phyloP scores from a whole-genome alignment of 257 asterid genomes.

The Nicotiana benthamiana region DNA sequence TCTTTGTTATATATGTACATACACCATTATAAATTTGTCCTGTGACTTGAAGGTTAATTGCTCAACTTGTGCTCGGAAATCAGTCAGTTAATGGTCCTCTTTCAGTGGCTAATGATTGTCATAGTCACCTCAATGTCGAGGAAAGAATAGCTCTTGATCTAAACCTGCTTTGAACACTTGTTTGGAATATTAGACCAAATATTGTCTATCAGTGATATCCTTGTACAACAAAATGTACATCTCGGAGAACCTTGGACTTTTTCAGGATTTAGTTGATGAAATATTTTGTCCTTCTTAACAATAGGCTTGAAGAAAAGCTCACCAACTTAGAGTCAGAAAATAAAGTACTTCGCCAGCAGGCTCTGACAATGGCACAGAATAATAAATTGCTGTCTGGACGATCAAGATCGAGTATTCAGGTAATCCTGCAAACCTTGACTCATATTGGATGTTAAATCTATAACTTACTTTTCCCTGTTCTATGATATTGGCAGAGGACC shows the following conservation, averaged over 20 bases:
- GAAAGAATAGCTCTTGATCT: background rate
- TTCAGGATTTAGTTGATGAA: background rate
- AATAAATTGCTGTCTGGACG: constrained; percentile 58
- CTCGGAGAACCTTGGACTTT: background rate
- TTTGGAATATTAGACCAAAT: background rate
- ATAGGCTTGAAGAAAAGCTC: constrained; percentile 83
- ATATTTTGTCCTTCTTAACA: constrained; percentile 22
- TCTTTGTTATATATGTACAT: background rate
- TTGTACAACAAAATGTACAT: background rate
- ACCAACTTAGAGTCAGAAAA: constrained; percentile 90
- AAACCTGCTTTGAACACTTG: background rate
- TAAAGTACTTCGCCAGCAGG: constrained; percentile 69
- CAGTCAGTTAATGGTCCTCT: background rate
- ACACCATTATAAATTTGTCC: background rate
- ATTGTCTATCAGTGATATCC: background rate
- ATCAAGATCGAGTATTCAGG: constrained; percentile 94
- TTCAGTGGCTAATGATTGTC: background rate
- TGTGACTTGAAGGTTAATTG: background rate
- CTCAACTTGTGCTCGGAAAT: background rate
- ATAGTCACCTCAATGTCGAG: background rate
- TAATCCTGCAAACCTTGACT: constrained; percentile 41
- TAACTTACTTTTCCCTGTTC: constrained; percentile 42
- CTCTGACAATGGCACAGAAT: constrained; percentile 88
- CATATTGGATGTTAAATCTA: constrained; percentile 21
- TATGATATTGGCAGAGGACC: constrained; percentile 49